Evolutionary conservation across 75 land plant genomes (phyloP), one percentile per base, ranked within the genome.

Genomic region (Cupressus sempervirens): DNA sequence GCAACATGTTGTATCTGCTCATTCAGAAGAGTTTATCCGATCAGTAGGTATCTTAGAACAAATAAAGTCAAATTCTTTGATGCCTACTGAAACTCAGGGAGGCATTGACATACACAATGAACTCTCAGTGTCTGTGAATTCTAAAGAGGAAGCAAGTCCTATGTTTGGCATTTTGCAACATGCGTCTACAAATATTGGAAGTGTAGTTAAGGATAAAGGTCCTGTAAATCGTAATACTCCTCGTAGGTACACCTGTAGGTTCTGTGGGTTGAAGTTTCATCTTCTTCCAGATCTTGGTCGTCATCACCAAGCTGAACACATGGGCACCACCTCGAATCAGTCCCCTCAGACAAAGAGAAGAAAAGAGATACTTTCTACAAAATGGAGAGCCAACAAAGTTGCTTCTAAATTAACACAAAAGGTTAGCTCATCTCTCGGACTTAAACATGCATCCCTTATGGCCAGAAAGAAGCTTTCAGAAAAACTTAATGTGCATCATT

Each of bases 291-390:
- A 98, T 88, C 94, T 98, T 84, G 99, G 98, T 9, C 96, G 98
- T 23, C 99, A 98, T 90, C 98, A 98, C 87, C 99, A 94, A 93
- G 99, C 94, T 90, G 93, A 93, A 70, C 99, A 98, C 88, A 93
- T 91, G 92, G 91, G 83, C 35, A 84, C 87, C 74, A 88, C 35
- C 80, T 32, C 85, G 45, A 70, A 45, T 15, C 80, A 81, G 34
- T 76, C 85, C 52, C 86, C 82, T 14, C 77, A 85, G 26, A 38
- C 70, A 36, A 93, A 88, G 86, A 89, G 73, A 72, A 86, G 88
- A 20, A 79, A 79, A 79, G 81, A 79, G 48, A 11, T 79, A 43
- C 81, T 79, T 12, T 79, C 81, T 43, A n/a, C 13, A 45, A 82
- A 82, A 52, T 82, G 83, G 83, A 82, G 62, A 41, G 36, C 65